These are phyloP conservation scores for Pichia ethanolica DNA, from an alignment of 805 yeast genomes.

Conservation along the genomic window DNA sequence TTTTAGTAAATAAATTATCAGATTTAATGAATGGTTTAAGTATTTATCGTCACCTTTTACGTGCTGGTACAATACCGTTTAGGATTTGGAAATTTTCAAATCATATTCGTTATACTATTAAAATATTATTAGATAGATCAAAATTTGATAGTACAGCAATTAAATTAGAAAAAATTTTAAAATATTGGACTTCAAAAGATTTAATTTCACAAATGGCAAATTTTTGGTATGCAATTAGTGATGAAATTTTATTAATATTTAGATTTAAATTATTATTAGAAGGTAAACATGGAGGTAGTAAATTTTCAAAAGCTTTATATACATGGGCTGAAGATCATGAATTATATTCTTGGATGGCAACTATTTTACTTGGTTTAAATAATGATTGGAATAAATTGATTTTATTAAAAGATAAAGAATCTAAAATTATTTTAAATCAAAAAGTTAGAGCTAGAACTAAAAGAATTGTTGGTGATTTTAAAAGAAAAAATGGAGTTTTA, in stretches of 20 bases:
- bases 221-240: slow-evolving; percentile 57
- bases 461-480: slow-evolving; percentile 15
- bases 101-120: slow-evolving; percentile 25
- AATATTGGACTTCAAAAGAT: slow-evolving; percentile 34
- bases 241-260: slow-evolving; percentile 52
- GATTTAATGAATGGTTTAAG: slow-evolving; percentile 33
- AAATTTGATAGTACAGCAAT: slow-evolving; percentile 12
- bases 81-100: slow-evolving; percentile 34
- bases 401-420: slow-evolving; percentile 39
- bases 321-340: slow-evolving; percentile 41
- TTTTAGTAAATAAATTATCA: slow-evolving; percentile 5
- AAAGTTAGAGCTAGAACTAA: slow-evolving; percentile 54
- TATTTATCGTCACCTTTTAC: slow-evolving; percentile 56
- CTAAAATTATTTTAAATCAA: slow-evolving; percentile 47
- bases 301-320: slow-evolving; percentile 32
- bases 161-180: slow-evolving; percentile 18
- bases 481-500: background rate
- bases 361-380: slow-evolving; percentile 50
- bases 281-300: slow-evolving; percentile 23
- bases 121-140: slow-evolving; percentile 9
- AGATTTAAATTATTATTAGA: slow-evolving; percentile 51
- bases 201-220: slow-evolving; percentile 46
- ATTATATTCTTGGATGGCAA: slow-evolving; percentile 61
- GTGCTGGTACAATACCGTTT: slow-evolving; percentile 68
- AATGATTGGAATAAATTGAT: slow-evolving; percentile 39